Evolutionary conservation across 1,139 yeast genomes (phyloP).

Genomic region (Scheffersomyces quercinus): DNA sequence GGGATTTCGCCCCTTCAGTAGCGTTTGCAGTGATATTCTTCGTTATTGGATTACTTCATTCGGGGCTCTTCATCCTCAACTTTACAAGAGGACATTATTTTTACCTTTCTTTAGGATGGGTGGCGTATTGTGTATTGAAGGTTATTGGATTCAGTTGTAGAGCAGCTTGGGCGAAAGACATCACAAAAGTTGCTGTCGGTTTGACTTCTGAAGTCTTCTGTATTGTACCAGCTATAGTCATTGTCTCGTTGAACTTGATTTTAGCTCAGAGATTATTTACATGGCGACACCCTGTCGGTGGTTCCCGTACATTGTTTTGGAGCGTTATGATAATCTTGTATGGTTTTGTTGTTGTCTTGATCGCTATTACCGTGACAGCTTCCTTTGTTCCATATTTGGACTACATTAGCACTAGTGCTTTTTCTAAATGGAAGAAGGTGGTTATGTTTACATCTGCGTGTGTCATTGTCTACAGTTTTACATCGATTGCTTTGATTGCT

Average conservation of each 20-base stretch:
- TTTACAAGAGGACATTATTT: constrained; percentile 63
- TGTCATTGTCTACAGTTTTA: constrained; percentile 57
- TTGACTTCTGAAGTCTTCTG: constrained; percentile 61
- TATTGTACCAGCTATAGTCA: constrained; percentile 55
- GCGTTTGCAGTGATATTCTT: constrained; percentile 58
- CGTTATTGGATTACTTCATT: constrained; percentile 49
- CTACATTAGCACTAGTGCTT: constrained; percentile 48
- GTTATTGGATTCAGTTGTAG: constrained; percentile 63
- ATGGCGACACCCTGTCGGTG: constrained; percentile 82
- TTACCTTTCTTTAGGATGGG: constrained; percentile 58
- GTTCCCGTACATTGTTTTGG: constrained; percentile 59
- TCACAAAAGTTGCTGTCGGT: constrained; percentile 50
- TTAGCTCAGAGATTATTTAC: constrained; percentile 78
- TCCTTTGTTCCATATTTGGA: constrained; percentile 65
- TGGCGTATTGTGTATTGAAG: constrained; percentile 52
- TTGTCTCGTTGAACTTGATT: constrained; percentile 61
- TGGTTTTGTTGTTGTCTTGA: constrained; percentile 54
- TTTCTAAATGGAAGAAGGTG: constrained; percentile 54
- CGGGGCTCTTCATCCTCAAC: constrained; percentile 51
- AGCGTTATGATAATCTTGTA: constrained; percentile 52
- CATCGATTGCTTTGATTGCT: constrained; percentile 51
- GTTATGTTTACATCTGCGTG: constrained; percentile 59
- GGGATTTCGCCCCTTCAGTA: constrained; percentile 63
- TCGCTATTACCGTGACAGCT: constrained; percentile 68
- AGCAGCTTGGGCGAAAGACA: constrained; percentile 56